phyloP scores from a whole-genome alignment of 495 filamentous ascomycete genomes.

The Hypoxylon fuscum region DNA sequence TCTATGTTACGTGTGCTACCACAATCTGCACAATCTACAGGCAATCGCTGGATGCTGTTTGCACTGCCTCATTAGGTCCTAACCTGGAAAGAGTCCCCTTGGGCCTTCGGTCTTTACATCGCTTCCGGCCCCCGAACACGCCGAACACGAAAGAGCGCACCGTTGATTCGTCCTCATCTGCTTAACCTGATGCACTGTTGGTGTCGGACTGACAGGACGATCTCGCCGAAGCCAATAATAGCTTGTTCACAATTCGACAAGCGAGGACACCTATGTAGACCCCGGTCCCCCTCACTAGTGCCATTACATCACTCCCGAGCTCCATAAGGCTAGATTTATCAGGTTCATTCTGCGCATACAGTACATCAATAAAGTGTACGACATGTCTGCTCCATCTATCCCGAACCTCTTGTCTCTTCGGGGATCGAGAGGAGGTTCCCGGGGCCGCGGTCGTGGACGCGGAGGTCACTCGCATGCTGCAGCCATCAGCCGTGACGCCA shows the following conservation, averaged over 20 bases:
- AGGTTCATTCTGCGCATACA: slow-evolving; percentile 1
- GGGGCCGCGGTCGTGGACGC: slow-evolving; percentile 53
- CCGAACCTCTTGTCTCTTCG: slow-evolving; percentile 79
- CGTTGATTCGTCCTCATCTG: slow-evolving; percentile 19
- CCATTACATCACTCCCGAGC: slow-evolving; percentile 18
- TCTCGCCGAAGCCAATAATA: slow-evolving; percentile 12
- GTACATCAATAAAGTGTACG: slow-evolving; percentile 5
- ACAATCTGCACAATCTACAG: slow-evolving; percentile 13
- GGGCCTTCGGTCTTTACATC: background rate
- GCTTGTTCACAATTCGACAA: slow-evolving; percentile 8
- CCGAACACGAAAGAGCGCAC: background rate
- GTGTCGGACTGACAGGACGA: background rate
- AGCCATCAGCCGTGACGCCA: slow-evolving; percentile 51
- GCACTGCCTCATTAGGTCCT: slow-evolving; percentile 32
- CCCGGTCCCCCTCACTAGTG: background rate
- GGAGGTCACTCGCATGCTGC: slow-evolving; percentile 40
- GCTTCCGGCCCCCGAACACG: background rate
- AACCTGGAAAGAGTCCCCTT: background rate
- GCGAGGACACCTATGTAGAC: background rate
- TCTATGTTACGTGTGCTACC: slow-evolving; percentile 3
- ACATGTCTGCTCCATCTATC: slow-evolving; percentile 77
- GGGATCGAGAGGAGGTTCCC: slow-evolving; percentile 52
- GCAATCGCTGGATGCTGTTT: slow-evolving; percentile 20
- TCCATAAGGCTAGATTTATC: background rate
- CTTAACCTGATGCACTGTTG: slow-evolving; percentile 13